Percentiles rank a stretch among this genome's conserved stretches.
Conservation (phyloP, 352 stramenopile species). For the Phytopythium boreale region DNA sequence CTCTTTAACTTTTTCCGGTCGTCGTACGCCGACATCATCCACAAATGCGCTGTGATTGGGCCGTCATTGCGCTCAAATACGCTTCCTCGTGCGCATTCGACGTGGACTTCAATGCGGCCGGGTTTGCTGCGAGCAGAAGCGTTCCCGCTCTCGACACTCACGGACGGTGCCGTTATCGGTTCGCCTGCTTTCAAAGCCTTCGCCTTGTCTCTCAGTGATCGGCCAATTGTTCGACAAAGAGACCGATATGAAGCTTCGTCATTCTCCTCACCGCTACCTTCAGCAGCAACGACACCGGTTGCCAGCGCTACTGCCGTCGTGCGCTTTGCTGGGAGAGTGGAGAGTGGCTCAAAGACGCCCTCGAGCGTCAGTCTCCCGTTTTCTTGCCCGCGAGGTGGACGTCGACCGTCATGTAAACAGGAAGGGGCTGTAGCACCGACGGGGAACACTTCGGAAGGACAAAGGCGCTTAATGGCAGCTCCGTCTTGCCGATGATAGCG, state of each 20-base stretch:
- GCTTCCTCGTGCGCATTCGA: constrained; percentile 18
- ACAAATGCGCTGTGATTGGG: constrained; percentile 27
- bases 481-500: constrained; percentile 32
- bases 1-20: constrained; percentile 31
- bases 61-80: constrained; percentile 8
- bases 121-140: constrained; percentile 1
- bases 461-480: constrained; percentile 41
- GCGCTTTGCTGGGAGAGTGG: neutral
- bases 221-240: constrained; percentile 12
- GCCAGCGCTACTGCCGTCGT: constrained; percentile 7
- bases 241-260: neutral
- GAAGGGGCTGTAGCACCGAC: constrained; percentile 2
- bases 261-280: neutral
- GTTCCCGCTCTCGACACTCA: neutral
- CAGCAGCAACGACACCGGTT: neutral
- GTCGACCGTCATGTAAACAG: constrained; percentile 29
- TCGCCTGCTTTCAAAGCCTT: constrained; percentile 6
- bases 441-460: constrained; percentile 9
- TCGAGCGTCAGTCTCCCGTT: constrained; percentile 29
- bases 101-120: constrained; percentile 38
- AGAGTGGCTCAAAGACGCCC: constrained; percentile 42
- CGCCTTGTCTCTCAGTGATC: constrained; percentile 9
- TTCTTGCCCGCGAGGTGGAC: constrained; percentile 26
- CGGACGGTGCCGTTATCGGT: no score
- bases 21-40: constrained; percentile 32